Evolutionary conservation across 2,329 filamentous ascomycete genomes (phyloP).

Genomic region (Colletotrichum phormii): DNA sequence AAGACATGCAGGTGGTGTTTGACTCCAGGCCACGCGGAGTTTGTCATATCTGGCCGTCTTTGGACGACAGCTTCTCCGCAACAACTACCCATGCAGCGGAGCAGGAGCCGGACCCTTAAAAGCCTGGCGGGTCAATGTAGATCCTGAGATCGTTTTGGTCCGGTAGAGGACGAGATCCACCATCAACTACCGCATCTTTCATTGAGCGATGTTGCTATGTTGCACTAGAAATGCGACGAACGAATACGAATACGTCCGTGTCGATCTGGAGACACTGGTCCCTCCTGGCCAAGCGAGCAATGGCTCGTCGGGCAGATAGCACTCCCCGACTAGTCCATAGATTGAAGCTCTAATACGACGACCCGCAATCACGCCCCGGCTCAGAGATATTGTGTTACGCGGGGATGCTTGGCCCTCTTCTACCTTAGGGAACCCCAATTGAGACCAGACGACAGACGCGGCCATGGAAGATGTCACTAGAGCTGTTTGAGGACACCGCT

Average conservation of each 20-base stretch:
- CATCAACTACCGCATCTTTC: background rate
- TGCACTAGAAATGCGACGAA: background rate
- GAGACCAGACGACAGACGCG: background rate
- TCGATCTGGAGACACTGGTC: background rate
- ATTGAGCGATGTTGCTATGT: background rate
- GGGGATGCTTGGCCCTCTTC: background rate
- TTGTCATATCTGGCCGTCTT: background rate
- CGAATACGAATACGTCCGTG: slow-evolving; percentile 26
- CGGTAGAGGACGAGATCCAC: background rate
- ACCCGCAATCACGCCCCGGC: background rate
- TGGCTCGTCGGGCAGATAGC: background rate
- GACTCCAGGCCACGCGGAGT: background rate
- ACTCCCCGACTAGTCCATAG: background rate
- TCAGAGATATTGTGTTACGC: background rate
- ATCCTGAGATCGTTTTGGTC: background rate
- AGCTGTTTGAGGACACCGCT: slow-evolving; percentile 2
- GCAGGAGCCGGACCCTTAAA: background rate
- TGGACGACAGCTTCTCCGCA: background rate
- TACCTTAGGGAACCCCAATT: background rate
- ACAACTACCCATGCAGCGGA: background rate
- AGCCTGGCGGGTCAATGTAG: too few relatives aligned
- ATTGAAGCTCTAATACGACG: background rate
- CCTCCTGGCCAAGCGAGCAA: background rate
- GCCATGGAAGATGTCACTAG: background rate
- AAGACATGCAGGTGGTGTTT: too few relatives aligned